Percentiles rank a stretch among this genome's conserved stretches.
Evolutionary conservation across 176 grass and related monocot genomes (phyloP).

Genomic region (Eleusine coracana): DNA sequence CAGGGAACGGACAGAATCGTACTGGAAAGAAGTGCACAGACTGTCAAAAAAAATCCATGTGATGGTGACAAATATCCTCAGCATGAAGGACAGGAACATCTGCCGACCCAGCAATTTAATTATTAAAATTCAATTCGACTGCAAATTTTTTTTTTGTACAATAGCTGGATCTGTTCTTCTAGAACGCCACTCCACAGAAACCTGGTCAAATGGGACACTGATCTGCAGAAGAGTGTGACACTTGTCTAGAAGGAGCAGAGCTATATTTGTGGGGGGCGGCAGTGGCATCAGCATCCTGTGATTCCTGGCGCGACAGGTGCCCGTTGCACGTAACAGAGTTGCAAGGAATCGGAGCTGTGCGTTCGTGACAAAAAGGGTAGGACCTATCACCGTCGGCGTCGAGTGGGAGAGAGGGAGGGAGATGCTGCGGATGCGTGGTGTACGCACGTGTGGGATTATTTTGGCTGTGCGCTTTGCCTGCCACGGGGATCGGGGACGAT

Average conservation of each 20-base stretch:
- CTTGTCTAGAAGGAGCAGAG: not conserved
- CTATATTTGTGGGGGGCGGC: too few relatives aligned
- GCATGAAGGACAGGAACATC: not conserved
- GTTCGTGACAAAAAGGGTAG: not conserved
- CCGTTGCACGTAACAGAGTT: not conserved
- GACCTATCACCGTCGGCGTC: not conserved
- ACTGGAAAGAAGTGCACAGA: not conserved
- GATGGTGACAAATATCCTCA: not conserved
- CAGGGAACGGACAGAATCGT: not conserved
- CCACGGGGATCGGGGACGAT: not conserved
- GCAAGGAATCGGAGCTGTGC: not conserved
- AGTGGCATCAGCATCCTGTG: not conserved
- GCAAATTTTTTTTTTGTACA: too few relatives aligned
- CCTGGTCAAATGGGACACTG: constrained; percentile 3
- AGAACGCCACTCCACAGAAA: not conserved
- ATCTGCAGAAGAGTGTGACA: not conserved
- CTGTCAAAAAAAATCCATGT: not conserved
- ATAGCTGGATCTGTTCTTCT: not conserved
- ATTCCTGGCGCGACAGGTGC: not conserved
- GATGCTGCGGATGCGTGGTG: not conserved
- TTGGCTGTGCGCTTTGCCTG: not conserved
- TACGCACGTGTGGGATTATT: not conserved
- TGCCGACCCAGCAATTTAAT: not conserved
- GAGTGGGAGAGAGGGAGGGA: not conserved
- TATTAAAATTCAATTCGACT: not conserved